A percentile compares a stretch with the other conserved stretches of the same genome.
Conservation (phyloP, 2,329 filamentous ascomycete species). For the Aspergillus sp. region DNA sequence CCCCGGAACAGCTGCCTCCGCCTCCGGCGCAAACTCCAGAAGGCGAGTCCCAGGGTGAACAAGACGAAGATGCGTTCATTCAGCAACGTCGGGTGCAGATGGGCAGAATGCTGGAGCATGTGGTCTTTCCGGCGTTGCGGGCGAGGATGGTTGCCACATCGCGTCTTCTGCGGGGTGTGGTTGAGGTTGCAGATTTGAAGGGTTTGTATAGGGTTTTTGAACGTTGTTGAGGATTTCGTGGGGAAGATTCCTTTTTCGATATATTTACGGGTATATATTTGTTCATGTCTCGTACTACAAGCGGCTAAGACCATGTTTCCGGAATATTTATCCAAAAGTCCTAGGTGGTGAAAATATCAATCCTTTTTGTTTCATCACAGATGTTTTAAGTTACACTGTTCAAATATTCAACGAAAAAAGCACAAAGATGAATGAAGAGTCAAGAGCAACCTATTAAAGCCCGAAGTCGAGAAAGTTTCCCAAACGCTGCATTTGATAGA, state of each 20-base stretch:
- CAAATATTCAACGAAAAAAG: too few species aligned
- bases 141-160: slow-evolving; percentile 77
- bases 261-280: too few species aligned
- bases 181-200: slow-evolving; percentile 89
- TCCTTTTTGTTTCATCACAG: too few species aligned
- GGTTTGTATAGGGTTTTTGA: slow-evolving; percentile 94
- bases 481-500: too few species aligned
- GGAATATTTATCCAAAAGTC: too few species aligned
- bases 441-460: too few species aligned
- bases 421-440: too few species aligned
- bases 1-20: slow-evolving; percentile 74
- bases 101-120: slow-evolving; percentile 71
- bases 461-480: too few species aligned
- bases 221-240: slow-evolving; percentile 60
- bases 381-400: too few species aligned
- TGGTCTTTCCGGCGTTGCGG: slow-evolving; percentile 87
- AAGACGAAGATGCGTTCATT: slow-evolving; percentile 46
- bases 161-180: slow-evolving; percentile 67
- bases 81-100: slow-evolving; percentile 60
- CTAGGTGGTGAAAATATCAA: too few species aligned
- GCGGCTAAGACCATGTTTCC: too few species aligned
- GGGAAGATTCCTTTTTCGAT: not conserved
- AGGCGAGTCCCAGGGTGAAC: slow-evolving; percentile 8
- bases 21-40: slow-evolving; percentile 3
- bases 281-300: too few species aligned